Evolutionary conservation across 805 yeast genomes (phyloP).

Genomic region (Ascoidea tarda): DNA sequence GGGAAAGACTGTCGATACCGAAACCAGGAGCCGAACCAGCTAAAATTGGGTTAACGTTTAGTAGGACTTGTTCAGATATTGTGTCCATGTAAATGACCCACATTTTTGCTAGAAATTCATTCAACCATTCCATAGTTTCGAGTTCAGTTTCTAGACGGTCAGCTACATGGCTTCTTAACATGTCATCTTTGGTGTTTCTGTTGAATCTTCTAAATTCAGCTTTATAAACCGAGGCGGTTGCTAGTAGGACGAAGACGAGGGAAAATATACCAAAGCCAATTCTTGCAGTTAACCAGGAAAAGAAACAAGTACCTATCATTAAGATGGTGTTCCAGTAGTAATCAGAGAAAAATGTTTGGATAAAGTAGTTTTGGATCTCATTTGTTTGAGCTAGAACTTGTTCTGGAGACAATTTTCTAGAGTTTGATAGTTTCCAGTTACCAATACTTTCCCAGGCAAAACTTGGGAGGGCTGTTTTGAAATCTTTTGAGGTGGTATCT

Average conservation of each 20-base stretch:
- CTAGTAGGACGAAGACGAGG: constrained; percentile 40
- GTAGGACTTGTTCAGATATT: constrained; percentile 58
- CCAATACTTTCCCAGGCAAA: constrained; percentile 24
- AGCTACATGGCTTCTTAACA: constrained; percentile 47
- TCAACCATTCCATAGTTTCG: constrained; percentile 76
- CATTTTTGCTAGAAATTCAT: constrained; percentile 61
- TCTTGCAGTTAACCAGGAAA: constrained; percentile 55
- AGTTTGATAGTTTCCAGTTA: constrained; percentile 7
- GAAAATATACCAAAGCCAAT: constrained; percentile 53
- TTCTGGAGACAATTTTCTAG: not conserved
- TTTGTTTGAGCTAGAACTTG: constrained; percentile 17
- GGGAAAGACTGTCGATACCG: constrained; percentile 60
- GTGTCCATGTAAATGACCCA: constrained; percentile 89
- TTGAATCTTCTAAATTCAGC: constrained; percentile 65
- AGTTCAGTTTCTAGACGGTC: constrained; percentile 46
- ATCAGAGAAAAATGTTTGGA: constrained; percentile 60
- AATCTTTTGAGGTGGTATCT: not conserved
- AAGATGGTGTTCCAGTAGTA: constrained; percentile 56
- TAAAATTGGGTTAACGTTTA: constrained; percentile 51
- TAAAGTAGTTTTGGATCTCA: constrained; percentile 40
- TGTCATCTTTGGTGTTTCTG: constrained; percentile 62
- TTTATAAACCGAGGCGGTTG: constrained; percentile 53
- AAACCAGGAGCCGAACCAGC: constrained; percentile 70
- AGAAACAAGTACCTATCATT: constrained; percentile 56
- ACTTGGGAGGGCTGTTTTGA: not conserved